Evolutionary conservation across 2,329 filamentous ascomycete genomes (phyloP).

Genomic region (Rhinocladiella mackenziei): DNA sequence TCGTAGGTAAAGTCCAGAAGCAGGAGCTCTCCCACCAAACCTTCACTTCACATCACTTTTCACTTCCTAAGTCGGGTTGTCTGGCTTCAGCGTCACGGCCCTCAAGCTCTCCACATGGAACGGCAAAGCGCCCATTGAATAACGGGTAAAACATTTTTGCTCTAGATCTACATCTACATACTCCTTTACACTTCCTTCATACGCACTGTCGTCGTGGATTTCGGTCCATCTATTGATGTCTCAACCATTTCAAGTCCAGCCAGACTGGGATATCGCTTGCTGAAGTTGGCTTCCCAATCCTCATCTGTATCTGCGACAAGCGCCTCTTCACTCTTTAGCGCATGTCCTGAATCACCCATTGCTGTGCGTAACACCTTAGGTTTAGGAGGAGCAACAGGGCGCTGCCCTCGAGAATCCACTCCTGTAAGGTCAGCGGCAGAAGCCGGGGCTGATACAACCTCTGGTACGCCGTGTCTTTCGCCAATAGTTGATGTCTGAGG

Average conservation of each 20-base stretch:
- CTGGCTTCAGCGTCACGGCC: too few relatives aligned
- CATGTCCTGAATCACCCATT: slow-evolving; percentile 28
- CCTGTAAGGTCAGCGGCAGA: slow-evolving; percentile 18
- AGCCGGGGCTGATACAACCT: slow-evolving; percentile 21
- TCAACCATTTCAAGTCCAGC: slow-evolving; percentile 86
- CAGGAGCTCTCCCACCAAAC: too few relatives aligned
- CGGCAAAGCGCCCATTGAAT: too few relatives aligned
- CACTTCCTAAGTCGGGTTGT: too few relatives aligned
- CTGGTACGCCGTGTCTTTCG: slow-evolving; percentile 6
- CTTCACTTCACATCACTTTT: too few relatives aligned
- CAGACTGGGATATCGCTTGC: slow-evolving; percentile 80
- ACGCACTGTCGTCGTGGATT: slow-evolving; percentile 35
- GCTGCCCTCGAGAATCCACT: slow-evolving; percentile 22
- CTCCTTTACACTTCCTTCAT: slow-evolving; percentile 41
- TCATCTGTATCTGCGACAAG: slow-evolving; percentile 42
- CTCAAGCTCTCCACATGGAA: too few relatives aligned
- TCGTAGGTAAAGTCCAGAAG: too few relatives aligned
- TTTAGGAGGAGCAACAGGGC: slow-evolving; percentile 57
- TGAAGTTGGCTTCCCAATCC: slow-evolving; percentile 67
- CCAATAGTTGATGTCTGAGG: background rate
- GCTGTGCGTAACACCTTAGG: slow-evolving; percentile 56
- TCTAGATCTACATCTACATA: too few relatives aligned
- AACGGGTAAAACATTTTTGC: too few relatives aligned
- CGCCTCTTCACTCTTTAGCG: slow-evolving; percentile 31
- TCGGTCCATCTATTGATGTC: slow-evolving; percentile 51